Evolutionary conservation across 164 flowering plant species (phyloP).

Genomic region (Taxillus chinensis): DNA sequence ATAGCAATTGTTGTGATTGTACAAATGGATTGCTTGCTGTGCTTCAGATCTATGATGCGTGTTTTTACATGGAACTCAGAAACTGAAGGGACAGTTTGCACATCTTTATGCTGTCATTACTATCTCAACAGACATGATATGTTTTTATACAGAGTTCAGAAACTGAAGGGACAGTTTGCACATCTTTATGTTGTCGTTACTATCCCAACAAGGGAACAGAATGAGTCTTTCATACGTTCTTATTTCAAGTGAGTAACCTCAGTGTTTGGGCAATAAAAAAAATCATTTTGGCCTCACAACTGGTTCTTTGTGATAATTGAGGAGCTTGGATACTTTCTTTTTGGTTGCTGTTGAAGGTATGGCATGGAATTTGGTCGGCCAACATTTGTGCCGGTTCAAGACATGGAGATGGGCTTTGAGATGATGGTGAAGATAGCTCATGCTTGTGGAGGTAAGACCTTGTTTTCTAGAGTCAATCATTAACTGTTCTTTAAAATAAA

Average conservation of each 20-base stretch:
- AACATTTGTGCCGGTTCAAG: constrained; percentile 65
- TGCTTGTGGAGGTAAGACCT: constrained; percentile 64
- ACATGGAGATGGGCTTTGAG: constrained; percentile 92
- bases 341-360: constrained; percentile 33
- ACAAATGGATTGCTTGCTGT: constrained; percentile 2
- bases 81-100: constrained; percentile 70
- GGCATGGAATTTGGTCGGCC: constrained; percentile 79
- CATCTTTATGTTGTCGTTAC: constrained; percentile 62
- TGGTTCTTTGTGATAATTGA: neutral
- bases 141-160: constrained; percentile 43
- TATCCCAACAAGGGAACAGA: constrained; percentile 63
- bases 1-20: neutral
- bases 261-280: neutral
- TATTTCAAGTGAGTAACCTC: constrained; percentile 62
- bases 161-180: constrained; percentile 70
- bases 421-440: constrained; percentile 84
- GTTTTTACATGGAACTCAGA: constrained; percentile 43
- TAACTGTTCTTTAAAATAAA: neutral
- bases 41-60: constrained; percentile 4
- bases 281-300: neutral
- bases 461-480: neutral
- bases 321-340: neutral
- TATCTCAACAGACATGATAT: constrained; percentile 28
- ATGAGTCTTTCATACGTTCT: constrained; percentile 64
- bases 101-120: constrained; percentile 61